A percentile compares a stretch with the other conserved stretches of the same genome.
phyloP scores from a whole-genome alignment of 2,329 filamentous ascomycete species.

The Phyllosticta citribraziliensis region DNA sequence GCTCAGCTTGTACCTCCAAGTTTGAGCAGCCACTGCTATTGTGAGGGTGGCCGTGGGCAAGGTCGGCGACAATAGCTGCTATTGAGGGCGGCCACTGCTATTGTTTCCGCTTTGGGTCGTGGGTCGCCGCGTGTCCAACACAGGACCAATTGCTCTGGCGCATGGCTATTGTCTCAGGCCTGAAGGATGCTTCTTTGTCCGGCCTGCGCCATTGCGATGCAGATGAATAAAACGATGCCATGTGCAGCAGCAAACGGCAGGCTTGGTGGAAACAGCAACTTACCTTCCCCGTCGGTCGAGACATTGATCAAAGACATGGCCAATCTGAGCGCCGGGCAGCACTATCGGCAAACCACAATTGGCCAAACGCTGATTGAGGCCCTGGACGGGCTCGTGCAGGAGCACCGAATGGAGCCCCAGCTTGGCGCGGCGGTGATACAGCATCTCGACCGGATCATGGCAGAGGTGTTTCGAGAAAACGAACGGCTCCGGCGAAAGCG shows the following conservation, averaged over 20 bases:
- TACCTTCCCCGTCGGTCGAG: neutral
- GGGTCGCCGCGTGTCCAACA: neutral
- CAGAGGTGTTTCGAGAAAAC: neutral
- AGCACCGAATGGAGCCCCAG: conserved; percentile 1
- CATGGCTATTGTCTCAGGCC: neutral
- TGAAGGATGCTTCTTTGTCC: neutral
- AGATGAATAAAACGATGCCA: neutral
- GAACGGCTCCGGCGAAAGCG: neutral
- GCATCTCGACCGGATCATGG: conserved; percentile 3
- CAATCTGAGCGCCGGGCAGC: conserved; percentile 1
- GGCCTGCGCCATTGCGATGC: neutral
- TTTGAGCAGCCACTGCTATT: neutral
- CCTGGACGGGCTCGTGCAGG: conserved; percentile 2
- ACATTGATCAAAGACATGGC: neutral
- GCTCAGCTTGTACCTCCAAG: neutral
- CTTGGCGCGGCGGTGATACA: neutral
- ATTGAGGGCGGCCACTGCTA: neutral
- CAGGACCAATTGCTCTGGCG: neutral
- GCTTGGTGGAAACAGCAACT: neutral
- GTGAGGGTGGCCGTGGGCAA: neutral
- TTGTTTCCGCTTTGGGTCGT: neutral
- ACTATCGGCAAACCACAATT: conserved; percentile 7
- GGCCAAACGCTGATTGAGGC: conserved; percentile 2
- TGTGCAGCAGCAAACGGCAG: neutral
- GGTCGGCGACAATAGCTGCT: neutral